Evolutionary conservation across 1,284 basidiomycete species (phyloP), one percentile per base, ranked within the genome.

Genomic region (Cystobasidium slooffiae): DNA sequence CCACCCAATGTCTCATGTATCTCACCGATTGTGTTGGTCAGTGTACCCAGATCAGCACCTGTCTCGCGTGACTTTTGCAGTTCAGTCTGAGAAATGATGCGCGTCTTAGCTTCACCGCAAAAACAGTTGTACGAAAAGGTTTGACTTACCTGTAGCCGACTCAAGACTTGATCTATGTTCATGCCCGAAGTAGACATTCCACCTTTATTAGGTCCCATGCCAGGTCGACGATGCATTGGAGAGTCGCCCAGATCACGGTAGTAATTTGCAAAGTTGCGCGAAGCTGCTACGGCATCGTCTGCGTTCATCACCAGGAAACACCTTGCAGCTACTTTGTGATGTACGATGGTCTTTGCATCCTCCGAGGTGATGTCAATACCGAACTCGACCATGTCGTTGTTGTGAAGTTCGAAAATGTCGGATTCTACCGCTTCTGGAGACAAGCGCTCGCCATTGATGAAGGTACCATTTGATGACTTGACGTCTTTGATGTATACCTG

Each of bases 301-400:
- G 93, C 89, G 0, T 86, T 89, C 80, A 96, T 89, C 9, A 97
- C 89, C 78, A 95, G 92, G 75, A 94, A 88, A 44, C 94, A 93
- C 55, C 93, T 92, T 14, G 94, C 94, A 10, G 96, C 93, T 51
- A 99, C 97, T 82, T 98, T 98, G 85, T 98, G 95, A 83, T 99
- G 96, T 62, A 99, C 90, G 76, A 97, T 94, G 0, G 94, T 94
- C 84, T 94, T 94, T 86, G 97, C 97, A 85, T 99, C 97, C 81
- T 99, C 96, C 76, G 93, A 93, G 72, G 97, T 92, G 76, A 99
- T 99, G 84, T 99, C 97, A 82, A 99, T 99, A 75, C 96, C 95
- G 81, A 97, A 97, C 88, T 98, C 95, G 76, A 93, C 90, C 77
- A 95, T 91, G 81, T 98, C 95, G 80, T 97, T 95, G 59, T 88